Evolutionary conservation across 2,329 filamentous ascomycete genomes (phyloP), one percentile per base, ranked within the genome.

Genomic region (Hysterium pulicare): DNA sequence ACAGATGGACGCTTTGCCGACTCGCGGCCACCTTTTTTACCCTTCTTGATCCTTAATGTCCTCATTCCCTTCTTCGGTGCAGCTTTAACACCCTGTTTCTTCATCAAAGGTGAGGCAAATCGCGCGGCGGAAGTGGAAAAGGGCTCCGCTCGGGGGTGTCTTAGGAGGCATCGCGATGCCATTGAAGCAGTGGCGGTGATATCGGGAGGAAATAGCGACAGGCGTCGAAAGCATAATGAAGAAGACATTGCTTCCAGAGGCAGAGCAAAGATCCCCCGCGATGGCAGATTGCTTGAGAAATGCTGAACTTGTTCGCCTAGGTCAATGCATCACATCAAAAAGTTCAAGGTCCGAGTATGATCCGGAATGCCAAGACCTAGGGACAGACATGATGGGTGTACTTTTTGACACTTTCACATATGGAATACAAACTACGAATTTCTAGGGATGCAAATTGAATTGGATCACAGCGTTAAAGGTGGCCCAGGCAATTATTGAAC

Each of bases 1-100:
- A 81, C 76, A 10, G 73, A 73, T 16, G 86, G 85, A 13, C 81
- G 75, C 67, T 69, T 67, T 20, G 65, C 67, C 11, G 64, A 60
- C n/a, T 71, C 68, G n/a, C 58, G 57, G 10, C 48, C 54, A 26
- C 55, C 51, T 58, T 70, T 72, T 50, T 71, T 75, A 49, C 57
- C 50, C 47, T 62, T 67, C 46, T 74, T 72, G 39, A 67, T 67
- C 30, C 61, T 63, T 33, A 72, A 66, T 13, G 62, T 57, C 55
- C 66, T 71, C 21, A 55, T 50, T 8, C 65, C 66, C 47, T 60
- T 59, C 42, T 63, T 63, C 3, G 65, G 62, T 20, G 61, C 48
- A 5, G 58, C 55, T 3, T 45, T 40, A 10, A 19, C 11, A 42
- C 54, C 58, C 43, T 28, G 23, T 36, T 60, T 66, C 57, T 59